A percentile compares a stretch with the other conserved stretches of the same genome.
Conservation (phyloP, 1,139 yeast species). For the Kodamaea plutei region DNA sequence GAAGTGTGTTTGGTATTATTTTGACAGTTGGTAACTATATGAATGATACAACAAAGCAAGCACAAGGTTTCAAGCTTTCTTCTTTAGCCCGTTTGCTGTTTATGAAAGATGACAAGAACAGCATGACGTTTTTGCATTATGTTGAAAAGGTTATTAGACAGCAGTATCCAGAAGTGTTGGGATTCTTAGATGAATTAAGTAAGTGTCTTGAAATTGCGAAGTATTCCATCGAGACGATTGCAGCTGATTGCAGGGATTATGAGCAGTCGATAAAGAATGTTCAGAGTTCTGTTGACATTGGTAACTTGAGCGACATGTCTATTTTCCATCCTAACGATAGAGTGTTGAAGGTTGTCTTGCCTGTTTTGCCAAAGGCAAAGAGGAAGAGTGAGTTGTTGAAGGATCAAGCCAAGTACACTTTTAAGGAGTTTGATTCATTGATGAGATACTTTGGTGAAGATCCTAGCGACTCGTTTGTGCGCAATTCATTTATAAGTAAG, state of each 20-base stretch:
- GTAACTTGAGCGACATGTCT: conserved; percentile 71
- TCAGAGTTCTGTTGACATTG: conserved; percentile 68
- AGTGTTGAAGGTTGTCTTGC: conserved; percentile 57
- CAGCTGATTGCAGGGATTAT: conserved; percentile 58
- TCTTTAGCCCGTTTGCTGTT: conserved; percentile 73
- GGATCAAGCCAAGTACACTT: conserved; percentile 61
- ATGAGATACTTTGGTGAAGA: conserved; percentile 81
- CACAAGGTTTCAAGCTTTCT: conserved; percentile 72
- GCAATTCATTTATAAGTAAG: conserved; percentile 65
- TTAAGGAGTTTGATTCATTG: conserved; percentile 63
- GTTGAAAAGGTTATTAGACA: conserved; percentile 69
- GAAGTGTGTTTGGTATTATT: conserved; percentile 68
- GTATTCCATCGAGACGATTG: conserved; percentile 63
- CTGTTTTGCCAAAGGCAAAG: conserved; percentile 64
- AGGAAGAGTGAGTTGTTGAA: conserved; percentile 58
- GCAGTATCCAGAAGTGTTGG: conserved; percentile 62
- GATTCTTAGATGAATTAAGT: conserved; percentile 56
- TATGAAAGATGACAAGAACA: conserved; percentile 73
- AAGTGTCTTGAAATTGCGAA: conserved; percentile 60
- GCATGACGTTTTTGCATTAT: conserved; percentile 75
- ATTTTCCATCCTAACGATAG: conserved; percentile 73
- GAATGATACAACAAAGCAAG: conserved; percentile 78
- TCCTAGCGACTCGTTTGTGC: conserved; percentile 61
- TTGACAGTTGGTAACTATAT: conserved; percentile 80
- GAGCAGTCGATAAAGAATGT: conserved; percentile 59